Conservation (phyloP, 2,329 filamentous ascomycete genomes). For the Neopestalotiopsis sp. region DNA sequence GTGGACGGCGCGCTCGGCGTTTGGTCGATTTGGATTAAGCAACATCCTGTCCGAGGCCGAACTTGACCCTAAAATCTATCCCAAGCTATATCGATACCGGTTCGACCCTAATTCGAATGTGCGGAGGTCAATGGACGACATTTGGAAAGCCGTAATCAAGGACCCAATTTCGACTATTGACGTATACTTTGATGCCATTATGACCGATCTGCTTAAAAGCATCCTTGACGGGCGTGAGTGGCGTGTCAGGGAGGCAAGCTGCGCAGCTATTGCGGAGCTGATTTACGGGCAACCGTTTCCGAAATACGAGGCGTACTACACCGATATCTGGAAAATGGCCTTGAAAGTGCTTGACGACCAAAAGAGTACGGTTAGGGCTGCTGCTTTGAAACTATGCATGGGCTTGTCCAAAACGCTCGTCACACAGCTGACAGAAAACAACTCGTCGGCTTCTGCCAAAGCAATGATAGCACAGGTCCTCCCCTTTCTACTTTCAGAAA, state of each 20-base stretch:
- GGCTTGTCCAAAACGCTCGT: conserved; percentile 85
- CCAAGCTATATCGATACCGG: conserved; percentile 91
- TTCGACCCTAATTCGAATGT: conserved; percentile 96
- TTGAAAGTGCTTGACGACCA: conserved; percentile 96
- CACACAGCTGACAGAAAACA: conserved; percentile 81
- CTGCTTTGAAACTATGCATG: conserved; percentile 83
- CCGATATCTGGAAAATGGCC: conserved; percentile 82
- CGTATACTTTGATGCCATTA: conserved; percentile 84
- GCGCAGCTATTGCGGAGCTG: conserved; percentile 85
- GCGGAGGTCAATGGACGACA: conserved; percentile 94
- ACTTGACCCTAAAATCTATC: conserved; percentile 91
- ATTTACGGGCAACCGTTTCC: conserved; percentile 79
- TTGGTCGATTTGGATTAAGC: conserved; percentile 91
- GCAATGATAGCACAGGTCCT: conserved; percentile 86
- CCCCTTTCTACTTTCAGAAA: conserved; percentile 87
- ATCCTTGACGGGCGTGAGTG: conserved; percentile 86
- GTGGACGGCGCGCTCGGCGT: conserved; percentile 96
- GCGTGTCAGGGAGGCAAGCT: conserved; percentile 91
- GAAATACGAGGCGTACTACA: conserved; percentile 84
- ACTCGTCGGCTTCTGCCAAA: conserved; percentile 70
- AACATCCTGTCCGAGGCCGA: conserved; percentile 88
- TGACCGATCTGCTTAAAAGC: conserved; percentile 84
- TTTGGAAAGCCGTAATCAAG: conserved; percentile 96
- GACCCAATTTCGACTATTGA: conserved; percentile 80
- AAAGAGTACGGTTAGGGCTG: conserved; percentile 84